These are phyloP conservation scores for Penicillium silybi DNA, from an alignment of 495 filamentous ascomycete species.

Conservation along the genomic window DNA sequence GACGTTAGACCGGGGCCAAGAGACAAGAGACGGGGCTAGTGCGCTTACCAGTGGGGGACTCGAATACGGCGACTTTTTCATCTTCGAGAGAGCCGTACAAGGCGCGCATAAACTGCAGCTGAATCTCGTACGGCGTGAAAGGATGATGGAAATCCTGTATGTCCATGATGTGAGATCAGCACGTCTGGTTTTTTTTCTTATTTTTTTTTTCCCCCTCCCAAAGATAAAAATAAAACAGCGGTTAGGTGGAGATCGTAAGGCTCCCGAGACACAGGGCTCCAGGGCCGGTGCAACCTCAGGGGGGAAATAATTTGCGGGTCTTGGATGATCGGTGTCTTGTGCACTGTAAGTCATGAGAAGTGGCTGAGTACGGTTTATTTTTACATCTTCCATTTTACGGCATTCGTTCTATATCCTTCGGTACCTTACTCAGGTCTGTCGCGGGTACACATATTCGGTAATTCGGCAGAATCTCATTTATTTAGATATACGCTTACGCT, in stretches of 20 bases:
- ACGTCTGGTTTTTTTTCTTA: background rate
- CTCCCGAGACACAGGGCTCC: background rate
- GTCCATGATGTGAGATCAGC: slow-evolving; percentile 4
- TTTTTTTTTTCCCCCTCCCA: background rate
- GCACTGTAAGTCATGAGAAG: background rate
- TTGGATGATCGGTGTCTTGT: background rate
- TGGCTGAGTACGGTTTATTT: background rate
- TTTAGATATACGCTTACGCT: background rate
- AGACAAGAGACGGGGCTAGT: background rate
- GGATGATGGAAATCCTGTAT: slow-evolving; percentile 79
- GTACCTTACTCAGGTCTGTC: too few relatives aligned
- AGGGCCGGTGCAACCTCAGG: background rate
- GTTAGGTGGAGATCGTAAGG: background rate
- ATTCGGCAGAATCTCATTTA: background rate
- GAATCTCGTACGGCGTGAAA: slow-evolving; percentile 86
- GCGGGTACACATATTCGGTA: background rate
- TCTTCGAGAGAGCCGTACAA: slow-evolving; percentile 78
- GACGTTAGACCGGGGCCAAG: slow-evolving; percentile 11
- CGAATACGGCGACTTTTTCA: slow-evolving; percentile 82
- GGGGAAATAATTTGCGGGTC: slow-evolving; percentile 4
- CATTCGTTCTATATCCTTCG: background rate
- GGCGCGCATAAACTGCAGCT: slow-evolving; percentile 83
- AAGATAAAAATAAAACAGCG: background rate
- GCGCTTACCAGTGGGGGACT: slow-evolving; percentile 77
- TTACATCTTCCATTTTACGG: background rate